phyloP scores from a whole-genome alignment of 2,329 filamentous ascomycete species.

The Coniochaeta pulveracea region DNA sequence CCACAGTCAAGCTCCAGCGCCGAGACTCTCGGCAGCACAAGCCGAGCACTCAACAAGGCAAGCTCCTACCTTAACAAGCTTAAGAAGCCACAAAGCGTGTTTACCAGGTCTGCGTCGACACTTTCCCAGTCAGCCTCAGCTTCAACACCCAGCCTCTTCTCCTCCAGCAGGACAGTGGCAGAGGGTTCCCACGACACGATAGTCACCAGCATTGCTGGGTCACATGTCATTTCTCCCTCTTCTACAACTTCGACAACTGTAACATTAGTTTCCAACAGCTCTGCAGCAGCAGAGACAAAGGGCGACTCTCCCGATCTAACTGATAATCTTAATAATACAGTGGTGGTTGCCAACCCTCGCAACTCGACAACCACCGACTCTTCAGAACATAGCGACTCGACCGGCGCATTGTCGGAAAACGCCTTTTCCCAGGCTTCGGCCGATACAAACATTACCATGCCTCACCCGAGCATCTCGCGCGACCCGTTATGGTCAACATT shows the following conservation, averaged over 20 bases:
- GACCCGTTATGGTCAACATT: conserved; percentile 46
- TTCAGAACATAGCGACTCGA: conserved; percentile 15
- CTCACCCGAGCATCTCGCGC: conserved; percentile 25
- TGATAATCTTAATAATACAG: too few species aligned
- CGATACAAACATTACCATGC: conserved; percentile 34
- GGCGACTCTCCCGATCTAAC: too few species aligned
- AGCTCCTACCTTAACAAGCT: conserved; percentile 39
- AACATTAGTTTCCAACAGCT: too few species aligned
- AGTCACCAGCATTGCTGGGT: background rate
- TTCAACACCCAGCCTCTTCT: conserved; percentile 8
- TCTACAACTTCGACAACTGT: too few species aligned
- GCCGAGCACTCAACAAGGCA: conserved; percentile 29
- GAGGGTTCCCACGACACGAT: conserved; percentile 1
- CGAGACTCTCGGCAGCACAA: conserved; percentile 17
- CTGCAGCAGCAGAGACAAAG: too few species aligned
- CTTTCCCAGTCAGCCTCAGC: conserved; percentile 9
- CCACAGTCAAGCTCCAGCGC: conserved; percentile 8
- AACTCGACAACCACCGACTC: conserved; percentile 14
- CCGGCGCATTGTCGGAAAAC: conserved; percentile 17
- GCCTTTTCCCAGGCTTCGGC: conserved; percentile 24
- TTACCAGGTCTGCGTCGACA: conserved; percentile 21
- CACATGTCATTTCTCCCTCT: background rate
- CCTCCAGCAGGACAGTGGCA: conserved; percentile 3
- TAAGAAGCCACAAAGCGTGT: conserved; percentile 30
- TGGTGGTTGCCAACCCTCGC: too few species aligned